A percentile compares a stretch with the other conserved stretches of the same genome.
Evolutionary conservation across 768 basidiomycete species (phyloP).

Genomic region (Solioccasus polychromus): DNA sequence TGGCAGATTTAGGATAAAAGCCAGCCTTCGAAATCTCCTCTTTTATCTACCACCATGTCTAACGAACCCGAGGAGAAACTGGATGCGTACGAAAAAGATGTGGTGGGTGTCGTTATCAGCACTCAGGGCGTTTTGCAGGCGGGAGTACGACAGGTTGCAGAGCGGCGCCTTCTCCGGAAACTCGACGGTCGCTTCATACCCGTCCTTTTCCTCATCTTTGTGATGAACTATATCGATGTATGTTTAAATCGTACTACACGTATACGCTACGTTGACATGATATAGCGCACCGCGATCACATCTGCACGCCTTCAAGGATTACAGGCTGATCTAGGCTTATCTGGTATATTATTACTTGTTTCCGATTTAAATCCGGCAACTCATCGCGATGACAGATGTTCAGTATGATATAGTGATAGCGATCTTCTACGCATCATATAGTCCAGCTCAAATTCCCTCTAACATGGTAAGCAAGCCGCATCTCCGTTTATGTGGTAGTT

Average conservation of each 20-base stretch:
- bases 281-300: slow-evolving; percentile 46
- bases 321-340: slow-evolving; percentile 45
- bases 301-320: slow-evolving; percentile 50
- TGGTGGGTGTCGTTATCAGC: neutral
- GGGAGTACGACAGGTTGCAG: slow-evolving; percentile 11
- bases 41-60: slow-evolving; percentile 10
- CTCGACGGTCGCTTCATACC: slow-evolving; percentile 57
- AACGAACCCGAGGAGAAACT: slow-evolving; percentile 13
- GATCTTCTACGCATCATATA: slow-evolving; percentile 57
- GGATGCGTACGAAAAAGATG: slow-evolving; percentile 6
- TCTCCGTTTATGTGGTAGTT: neutral
- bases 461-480: slow-evolving; percentile 6
- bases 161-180: slow-evolving; percentile 44
- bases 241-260: slow-evolving; percentile 3
- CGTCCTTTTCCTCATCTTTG: slow-evolving; percentile 54
- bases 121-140: neutral
- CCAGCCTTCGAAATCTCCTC: neutral
- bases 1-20: neutral
- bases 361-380: too few relatives aligned
- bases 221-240: slow-evolving; percentile 72
- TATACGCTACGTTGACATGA: neutral
- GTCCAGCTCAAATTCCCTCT: slow-evolving; percentile 49
- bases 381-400: slow-evolving; percentile 35
- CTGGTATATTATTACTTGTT: slow-evolving; percentile 30
- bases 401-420: slow-evolving; percentile 57